Evolutionary conservation across 257 asterid genomes (phyloP).

Genomic region (Paulownia fortunei): DNA sequence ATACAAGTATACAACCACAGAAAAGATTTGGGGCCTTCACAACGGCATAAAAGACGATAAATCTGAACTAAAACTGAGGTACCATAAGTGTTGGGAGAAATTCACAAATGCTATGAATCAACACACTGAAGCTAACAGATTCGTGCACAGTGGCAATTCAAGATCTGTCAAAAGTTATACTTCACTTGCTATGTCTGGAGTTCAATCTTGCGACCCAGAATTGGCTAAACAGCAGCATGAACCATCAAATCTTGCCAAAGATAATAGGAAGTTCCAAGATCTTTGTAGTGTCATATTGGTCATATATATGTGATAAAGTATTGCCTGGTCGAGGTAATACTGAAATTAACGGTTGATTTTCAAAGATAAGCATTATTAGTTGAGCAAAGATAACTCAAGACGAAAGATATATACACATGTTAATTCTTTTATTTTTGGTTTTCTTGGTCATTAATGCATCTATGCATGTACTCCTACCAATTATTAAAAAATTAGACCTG

Average conservation of each 20-base stretch:
- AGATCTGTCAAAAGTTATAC: neutral
- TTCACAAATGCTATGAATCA: neutral
- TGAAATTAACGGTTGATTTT: neutral
- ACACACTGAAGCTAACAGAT: neutral
- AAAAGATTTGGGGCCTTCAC: neutral
- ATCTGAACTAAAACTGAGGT: constrained; percentile 4
- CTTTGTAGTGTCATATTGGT: neutral
- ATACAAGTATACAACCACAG: neutral
- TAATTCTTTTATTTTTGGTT: too few species aligned
- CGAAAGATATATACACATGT: too few species aligned
- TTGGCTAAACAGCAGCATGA: neutral
- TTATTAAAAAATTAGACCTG: too few species aligned
- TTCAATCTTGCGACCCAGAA: neutral
- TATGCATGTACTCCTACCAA: too few species aligned
- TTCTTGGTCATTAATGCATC: too few species aligned
- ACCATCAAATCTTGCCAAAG: neutral
- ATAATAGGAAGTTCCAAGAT: neutral
- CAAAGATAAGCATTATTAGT: neutral
- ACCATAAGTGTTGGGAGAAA: neutral
- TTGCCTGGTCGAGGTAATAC: neutral
- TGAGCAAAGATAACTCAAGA: too few species aligned
- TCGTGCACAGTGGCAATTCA: neutral
- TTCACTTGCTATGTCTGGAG: neutral
- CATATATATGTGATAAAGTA: neutral
- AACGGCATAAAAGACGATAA: neutral